Percentiles rank a stretch among this genome's conserved stretches.
Conservation (phyloP, 371 early-diverging fungal genomes). For the Mucor circinelloides region DNA sequence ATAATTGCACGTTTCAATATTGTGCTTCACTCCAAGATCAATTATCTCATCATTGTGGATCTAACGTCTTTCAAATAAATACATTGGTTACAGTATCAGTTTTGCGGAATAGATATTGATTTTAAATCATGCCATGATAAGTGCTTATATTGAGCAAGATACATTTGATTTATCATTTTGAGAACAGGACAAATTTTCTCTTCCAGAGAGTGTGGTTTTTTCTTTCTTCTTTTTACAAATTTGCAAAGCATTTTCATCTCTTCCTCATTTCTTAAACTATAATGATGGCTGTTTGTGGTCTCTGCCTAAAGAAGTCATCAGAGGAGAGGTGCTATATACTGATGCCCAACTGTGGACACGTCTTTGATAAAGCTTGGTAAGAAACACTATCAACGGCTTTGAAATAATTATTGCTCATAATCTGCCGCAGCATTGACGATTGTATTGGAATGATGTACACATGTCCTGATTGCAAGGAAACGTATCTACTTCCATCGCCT, state of each 20-base stretch:
- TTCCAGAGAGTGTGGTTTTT: too few species aligned
- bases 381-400: neutral
- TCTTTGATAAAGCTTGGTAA: neutral
- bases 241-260: neutral
- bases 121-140: too few species aligned
- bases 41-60: too few species aligned
- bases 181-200: too few species aligned
- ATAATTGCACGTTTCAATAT: too few species aligned
- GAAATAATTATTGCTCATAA: neutral
- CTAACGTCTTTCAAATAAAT: too few species aligned
- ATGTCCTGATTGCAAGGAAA: neutral
- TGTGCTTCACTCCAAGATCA: too few species aligned
- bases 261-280: neutral
- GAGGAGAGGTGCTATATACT: neutral
- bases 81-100: too few species aligned
- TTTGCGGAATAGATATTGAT: too few species aligned
- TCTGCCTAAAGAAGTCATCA: neutral
- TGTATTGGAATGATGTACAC: neutral
- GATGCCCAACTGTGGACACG: neutral
- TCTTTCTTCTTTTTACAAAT: neutral
- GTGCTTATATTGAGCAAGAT: too few species aligned
- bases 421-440: neutral
- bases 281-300: neutral
- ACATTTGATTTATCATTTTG: too few species aligned
- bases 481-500: neutral